Base-by-base conservation (phyloP, 1,139 yeast genomes). In the Nematodospora anomalae region DNA sequence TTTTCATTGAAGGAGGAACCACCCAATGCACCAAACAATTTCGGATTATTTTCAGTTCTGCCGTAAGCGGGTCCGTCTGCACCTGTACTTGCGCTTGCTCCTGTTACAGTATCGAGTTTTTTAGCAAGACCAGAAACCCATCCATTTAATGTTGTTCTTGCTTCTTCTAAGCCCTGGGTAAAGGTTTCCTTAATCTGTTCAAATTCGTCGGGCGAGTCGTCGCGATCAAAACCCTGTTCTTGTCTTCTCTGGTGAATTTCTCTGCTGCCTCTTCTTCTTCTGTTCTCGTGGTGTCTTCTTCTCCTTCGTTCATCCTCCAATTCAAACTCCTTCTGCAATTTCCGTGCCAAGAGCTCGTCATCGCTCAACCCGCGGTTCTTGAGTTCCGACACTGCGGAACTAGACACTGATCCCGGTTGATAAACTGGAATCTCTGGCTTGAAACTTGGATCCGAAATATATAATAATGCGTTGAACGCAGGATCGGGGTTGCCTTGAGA, bases 391-490 rank as follows among this genome's bases (percentile, higher is more conserved):
- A 11, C 51, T 9, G 29, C 27, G 16, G 28, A 23, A 16, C 11
- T 30, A 8, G 27, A 20, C 9, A 45, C 40, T 15, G 36, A 8
- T 21, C 20, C 23, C 10, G 41, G 28, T 16, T 28, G 37, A 8
- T 60, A 57, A 8, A 63, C 58, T 10, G 83, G 74, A 36, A 80
- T 76, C 39, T 80, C 83, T 10, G 88, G 82, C 50, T 74, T 74
- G 53, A 76, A 80, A 7, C 71, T 62, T 6, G 95, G 95, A 62
- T 90, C 97, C 10, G 88, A 80, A 43, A 86, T 66, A 48, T 78
- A 87, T 45, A 92, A 67, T 52, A 90, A 66, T 0, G 96, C 97
- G 58, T 83, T 84, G 67, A 90, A 90, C 0, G 97, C 95, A 1
- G 87, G 81, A 50, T 88, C 96, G 23, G 87, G 61, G 32, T 76